These are phyloP conservation scores for Trametes pubescens DNA, from an alignment of 1,284 basidiomycete genomes.

Conservation along the genomic window DNA sequence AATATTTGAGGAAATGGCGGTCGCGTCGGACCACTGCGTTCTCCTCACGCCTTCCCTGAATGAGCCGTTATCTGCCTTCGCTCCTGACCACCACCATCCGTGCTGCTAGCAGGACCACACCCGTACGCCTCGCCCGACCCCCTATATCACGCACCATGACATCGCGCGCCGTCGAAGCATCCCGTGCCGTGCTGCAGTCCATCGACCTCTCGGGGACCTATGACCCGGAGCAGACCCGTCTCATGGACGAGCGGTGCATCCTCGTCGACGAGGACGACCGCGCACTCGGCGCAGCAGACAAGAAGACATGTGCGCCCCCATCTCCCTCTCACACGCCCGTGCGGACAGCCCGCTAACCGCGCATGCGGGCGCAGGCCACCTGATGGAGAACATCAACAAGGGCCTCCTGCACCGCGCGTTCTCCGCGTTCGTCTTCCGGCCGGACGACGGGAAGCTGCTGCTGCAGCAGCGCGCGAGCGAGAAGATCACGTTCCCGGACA, in stretches of 20 bases:
- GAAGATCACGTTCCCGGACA: slow-evolving; percentile 99
- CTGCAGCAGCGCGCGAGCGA: slow-evolving; percentile 95
- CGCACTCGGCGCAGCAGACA: slow-evolving; percentile 91
- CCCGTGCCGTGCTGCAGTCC: slow-evolving; percentile 67
- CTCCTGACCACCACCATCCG: slow-evolving; percentile 34
- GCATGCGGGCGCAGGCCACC: slow-evolving; percentile 71
- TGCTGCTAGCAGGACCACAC: slow-evolving; percentile 17
- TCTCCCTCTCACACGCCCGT: background rate
- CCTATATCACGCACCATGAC: slow-evolving; percentile 39
- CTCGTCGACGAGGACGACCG: slow-evolving; percentile 92
- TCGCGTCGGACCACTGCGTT: slow-evolving; percentile 32
- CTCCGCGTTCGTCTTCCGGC: slow-evolving; percentile 97
- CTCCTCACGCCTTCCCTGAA: slow-evolving; percentile 25
- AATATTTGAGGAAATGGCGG: slow-evolving; percentile 21
- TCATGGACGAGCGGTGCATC: slow-evolving; percentile 99
- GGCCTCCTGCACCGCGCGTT: slow-evolving; percentile 98
- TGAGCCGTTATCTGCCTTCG: slow-evolving; percentile 32
- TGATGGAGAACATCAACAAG: slow-evolving; percentile 97
- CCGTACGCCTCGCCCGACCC: slow-evolving; percentile 1
- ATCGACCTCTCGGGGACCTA: slow-evolving; percentile 76
- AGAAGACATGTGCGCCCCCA: slow-evolving; percentile 88
- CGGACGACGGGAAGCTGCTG: slow-evolving; percentile 92
- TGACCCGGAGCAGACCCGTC: slow-evolving; percentile 82
- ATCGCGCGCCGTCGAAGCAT: slow-evolving; percentile 61
- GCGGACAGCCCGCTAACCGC: background rate